Base-by-base conservation (phyloP, 2,329 filamentous ascomycete genomes). In the Alternaria triticina region DNA sequence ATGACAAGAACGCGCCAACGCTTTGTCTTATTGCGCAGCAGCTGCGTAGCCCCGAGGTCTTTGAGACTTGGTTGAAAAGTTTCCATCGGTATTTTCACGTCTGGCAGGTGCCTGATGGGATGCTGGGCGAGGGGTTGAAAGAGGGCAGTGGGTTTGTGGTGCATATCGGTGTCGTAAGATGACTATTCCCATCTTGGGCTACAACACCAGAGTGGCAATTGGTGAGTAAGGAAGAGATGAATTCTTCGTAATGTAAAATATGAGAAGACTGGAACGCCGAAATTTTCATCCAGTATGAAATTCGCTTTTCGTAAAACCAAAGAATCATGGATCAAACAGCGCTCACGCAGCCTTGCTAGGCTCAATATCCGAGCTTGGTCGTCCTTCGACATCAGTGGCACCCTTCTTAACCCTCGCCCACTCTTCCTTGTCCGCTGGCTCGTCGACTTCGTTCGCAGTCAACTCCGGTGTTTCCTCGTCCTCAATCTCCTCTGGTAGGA, bases 21-120 rank as follows among this genome's bases (percentile, higher is more conserved):
- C 69, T 97, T 1, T 94, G 92, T 74, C 81, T 98, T 6, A 86
- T 98, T 54, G 95, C 92, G 23, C 95, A 98, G 82, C 95, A 98
- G 80, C 86, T 97, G 52, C 88, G 96, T 28, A 90, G 93, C 27
- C 88, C 92, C 3, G 91, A 94, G 33, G 92, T 98, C 6, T 96
- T 98, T 71, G 90, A 95, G 71, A 82, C 85, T 13, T 98, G 94
- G 93, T 81, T 97, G 52, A 83, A 83, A 65, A 86, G 87, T 56
- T 94, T 97, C 68, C 80, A 87, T 63, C 77, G 77, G 30, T 76
- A 79, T 9, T 98, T 98, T 73, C 83, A 84, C 11, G 88, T 91
- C 8, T 98, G 94, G 93, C 86, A 92, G 61, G 79, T 97, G 6
- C 88, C 89, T 0, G 90, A 93, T 73, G 81, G 83, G 36, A 78